Base-by-base conservation (phyloP, 1,139 yeast species). In the Blastobotrys elegans region DNA sequence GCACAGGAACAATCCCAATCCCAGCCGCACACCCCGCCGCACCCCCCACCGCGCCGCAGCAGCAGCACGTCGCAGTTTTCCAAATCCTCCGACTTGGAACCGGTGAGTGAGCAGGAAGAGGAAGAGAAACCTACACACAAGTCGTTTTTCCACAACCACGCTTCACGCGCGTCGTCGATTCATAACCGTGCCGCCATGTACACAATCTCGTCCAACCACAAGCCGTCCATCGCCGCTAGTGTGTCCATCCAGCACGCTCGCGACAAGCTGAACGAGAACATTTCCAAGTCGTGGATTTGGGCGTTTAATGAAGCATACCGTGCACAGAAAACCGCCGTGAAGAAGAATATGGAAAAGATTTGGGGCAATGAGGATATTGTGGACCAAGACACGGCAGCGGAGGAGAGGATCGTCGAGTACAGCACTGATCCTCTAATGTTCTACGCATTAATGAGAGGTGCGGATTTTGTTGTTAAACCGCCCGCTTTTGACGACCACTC, bases 221-320 rank as follows among this genome's bases (percentile, higher is more conserved):
- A 6, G 7, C 20, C 61, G n/a, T 52, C 60, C 8, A 60, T 54
- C 8, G 55, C 46, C 2, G 48, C 60, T 5, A 44, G 54, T 2
- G 60, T 63, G n/a, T 53, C 61, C 4, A 54, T 67, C n/a, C 68
- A 55, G 5, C 60, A 58, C n/a, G 71, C 73, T 1, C 57, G 66
- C 10, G 48, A 57, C 31, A 58, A 58, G 40, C 54, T 72, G 31
- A 47, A 57, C 48, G 56, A 66, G 44, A 78, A 84, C 52, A 68
- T 85, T 34, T 77, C 92, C 0, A 72, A 71, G 18, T 78, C 94
- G 0, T 90, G 97, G 97, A 74, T 84, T 59, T 67, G 77, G 47
- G 54, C 60, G 7, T 60, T 60, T 46, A 55, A 53, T 2, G 53
- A 50, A 11, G 66, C 66, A 1, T 49, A 55, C 8, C 48, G 54